Base-by-base conservation (phyloP, 2,329 filamentous ascomycete species). In the Calycina marina region DNA sequence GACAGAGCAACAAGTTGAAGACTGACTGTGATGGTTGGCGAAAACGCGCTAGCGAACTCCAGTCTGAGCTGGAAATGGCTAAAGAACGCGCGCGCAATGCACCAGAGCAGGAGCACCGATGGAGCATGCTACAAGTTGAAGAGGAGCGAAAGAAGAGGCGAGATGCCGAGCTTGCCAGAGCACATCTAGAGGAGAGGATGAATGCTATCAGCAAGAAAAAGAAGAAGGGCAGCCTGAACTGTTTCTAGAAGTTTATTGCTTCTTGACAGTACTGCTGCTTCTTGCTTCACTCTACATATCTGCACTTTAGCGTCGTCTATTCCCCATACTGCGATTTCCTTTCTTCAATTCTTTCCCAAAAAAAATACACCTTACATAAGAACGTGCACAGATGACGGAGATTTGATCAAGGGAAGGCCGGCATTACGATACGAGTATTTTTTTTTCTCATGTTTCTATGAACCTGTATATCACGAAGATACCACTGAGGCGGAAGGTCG, bases 141-240 rank as follows among this genome's bases (percentile, higher is more conserved):
- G 88, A 98, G 58, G 90, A 98, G 67, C 74, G 88, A 47, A 88
- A 83, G 62, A 92, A 93, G 61, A 70, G 90, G 39, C 69, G 84
- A 42, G 82, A 88, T 41, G 86, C 92, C 20, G 90, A 98, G 62
- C 74, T 80, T 43, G 90, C 90, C 26, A 69, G 81, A 33, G 81
- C 79, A 24, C 82, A 93, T 50, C 70, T 98, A 15, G 88, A 98
- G 60, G 84, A 93, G 62, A 73, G 88, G 35, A 98, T 98, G 76
- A 85, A 88, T 50, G 77, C 81, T 37, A 78, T 90, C 55, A 86
- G 77, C 59, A 73, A 69, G 52, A 78, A 81, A 62, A 93, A 50
- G 37, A 51, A 51, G 40, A 93, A 93, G 70, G 75, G 79, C 50
- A 86, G 80, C 45, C 69, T 98, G 58, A 96, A 94, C 64, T 98